These are phyloP conservation scores for Lyophyllum decastes DNA, from an alignment of 768 basidiomycete species.

Conservation along the genomic window DNA sequence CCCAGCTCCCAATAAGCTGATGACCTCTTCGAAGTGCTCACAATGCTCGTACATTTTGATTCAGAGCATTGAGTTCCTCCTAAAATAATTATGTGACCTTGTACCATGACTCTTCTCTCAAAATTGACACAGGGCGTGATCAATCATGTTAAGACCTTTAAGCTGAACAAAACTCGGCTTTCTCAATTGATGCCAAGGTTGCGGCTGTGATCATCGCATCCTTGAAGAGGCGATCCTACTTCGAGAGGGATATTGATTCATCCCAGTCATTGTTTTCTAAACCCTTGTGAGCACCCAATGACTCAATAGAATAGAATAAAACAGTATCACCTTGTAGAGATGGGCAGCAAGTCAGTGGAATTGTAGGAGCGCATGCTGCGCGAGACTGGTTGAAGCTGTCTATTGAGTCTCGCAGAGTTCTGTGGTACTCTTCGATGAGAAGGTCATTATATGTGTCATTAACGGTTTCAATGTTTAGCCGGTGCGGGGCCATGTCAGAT, in stretches of 20 bases:
- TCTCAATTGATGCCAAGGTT: constrained; percentile 77
- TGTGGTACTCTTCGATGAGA: constrained; percentile 98
- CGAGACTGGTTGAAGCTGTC: constrained; percentile 97
- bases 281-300: neutral
- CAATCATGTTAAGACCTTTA: too few relatives aligned
- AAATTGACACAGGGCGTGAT: too few relatives aligned
- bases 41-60: too few relatives aligned
- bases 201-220: constrained; percentile 95
- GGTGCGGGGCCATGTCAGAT: constrained; percentile 58
- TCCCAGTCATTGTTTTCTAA: constrained; percentile 96
- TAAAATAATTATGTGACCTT: too few relatives aligned
- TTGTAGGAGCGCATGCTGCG: constrained; percentile 90
- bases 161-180: too few relatives aligned
- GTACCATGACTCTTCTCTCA: too few relatives aligned
- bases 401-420: constrained; percentile 95
- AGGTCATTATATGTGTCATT: constrained; percentile 98
- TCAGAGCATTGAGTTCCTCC: too few relatives aligned
- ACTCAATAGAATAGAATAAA: neutral
- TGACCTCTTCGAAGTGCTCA: too few relatives aligned
- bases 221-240: constrained; percentile 96
- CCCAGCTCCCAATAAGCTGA: too few relatives aligned
- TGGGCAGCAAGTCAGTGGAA: constrained; percentile 95
- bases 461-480: constrained; percentile 95
- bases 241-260: constrained; percentile 92
- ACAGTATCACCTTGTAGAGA: constrained; percentile 78